Base-by-base conservation (phyloP, 768 basidiomycete species). In the Rickenella mellea region DNA sequence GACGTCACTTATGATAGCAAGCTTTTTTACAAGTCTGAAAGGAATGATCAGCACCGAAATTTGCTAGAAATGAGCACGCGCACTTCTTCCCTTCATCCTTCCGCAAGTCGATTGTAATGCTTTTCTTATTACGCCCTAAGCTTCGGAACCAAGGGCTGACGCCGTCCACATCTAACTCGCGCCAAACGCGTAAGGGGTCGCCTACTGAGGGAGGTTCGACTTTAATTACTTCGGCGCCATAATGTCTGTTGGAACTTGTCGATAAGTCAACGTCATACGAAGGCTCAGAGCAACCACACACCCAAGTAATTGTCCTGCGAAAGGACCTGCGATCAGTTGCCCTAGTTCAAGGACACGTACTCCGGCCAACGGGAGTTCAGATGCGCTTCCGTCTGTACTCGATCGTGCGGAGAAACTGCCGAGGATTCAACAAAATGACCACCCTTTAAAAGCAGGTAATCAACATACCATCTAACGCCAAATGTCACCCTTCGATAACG, bases 111-210 rank as follows among this genome's bases (percentile, higher is more conserved):
- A 84, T 78, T 7, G 74, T 74, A 15, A 83, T 71, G 43, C 80
- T 83, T 60, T 80, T 83, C 66, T 84, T 85, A 58, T 84, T 83
- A 39, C 82, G 63, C 7, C 63, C 81, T 20, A 83, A 69, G 48
- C 80, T 81, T 32, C 81, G 64, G 57, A 80, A 84, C 83, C 83
- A 83, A 0, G 80, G 81, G 48, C 80, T 80, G 1, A 75, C 74
- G 1, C 80, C 80, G 48, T 83, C 81, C 0, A 73, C 65, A 47
- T 85, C 82, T 19, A 80, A 66, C 48, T 83, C 82, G 39, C 82
- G 62, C 79, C 79, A 83, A 2, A 80, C 74, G 4, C 82, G 75
- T 20, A 83, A 59, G 5, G 80, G 80, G 48, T 84, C 81, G 4
- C 82, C 82, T 8, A 57, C 61, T 8, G 64, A 64, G 1, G 81